phyloP scores from a whole-genome alignment of 2,329 filamentous ascomycete species.

The Sporothrix pallida region DNA sequence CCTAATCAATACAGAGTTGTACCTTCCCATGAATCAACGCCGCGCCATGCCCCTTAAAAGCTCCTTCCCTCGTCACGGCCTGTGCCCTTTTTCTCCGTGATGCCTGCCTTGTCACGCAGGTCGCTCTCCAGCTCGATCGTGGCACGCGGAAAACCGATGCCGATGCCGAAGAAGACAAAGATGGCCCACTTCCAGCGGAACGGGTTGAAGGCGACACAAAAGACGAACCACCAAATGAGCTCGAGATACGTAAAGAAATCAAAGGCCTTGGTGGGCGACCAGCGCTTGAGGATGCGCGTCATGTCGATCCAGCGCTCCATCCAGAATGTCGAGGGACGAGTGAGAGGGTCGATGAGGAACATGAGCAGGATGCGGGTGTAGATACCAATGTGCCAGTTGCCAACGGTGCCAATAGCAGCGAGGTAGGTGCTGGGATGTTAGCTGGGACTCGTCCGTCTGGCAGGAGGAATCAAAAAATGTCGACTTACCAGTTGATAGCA shows the following conservation, averaged over 20 bases:
- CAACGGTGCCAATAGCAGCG: constrained; percentile 79
- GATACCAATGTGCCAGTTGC: constrained; percentile 89
- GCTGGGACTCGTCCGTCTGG: background rate
- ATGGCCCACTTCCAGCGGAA: constrained; percentile 90
- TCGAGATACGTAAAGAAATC: constrained; percentile 92
- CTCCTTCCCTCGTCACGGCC: constrained; percentile 30
- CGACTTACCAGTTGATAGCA: constrained; percentile 68
- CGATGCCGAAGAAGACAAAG: constrained; percentile 81
- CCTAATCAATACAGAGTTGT: too few species aligned
- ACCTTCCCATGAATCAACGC: too few species aligned
- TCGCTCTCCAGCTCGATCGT: constrained; percentile 68
- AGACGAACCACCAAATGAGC: constrained; percentile 83
- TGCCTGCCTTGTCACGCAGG: constrained; percentile 13
- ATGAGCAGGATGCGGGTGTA: constrained; percentile 86
- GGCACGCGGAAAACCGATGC: constrained; percentile 66
- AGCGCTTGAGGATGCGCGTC: constrained; percentile 72
- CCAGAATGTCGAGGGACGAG: constrained; percentile 71
- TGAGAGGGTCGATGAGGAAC: constrained; percentile 81
- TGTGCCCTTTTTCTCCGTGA: constrained; percentile 1
- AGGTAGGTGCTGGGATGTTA: constrained; percentile 66
- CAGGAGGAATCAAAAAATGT: background rate
- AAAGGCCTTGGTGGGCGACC: constrained; percentile 75
- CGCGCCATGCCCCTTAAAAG: background rate
- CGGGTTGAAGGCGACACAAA: constrained; percentile 78
- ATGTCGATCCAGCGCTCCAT: constrained; percentile 90